These are phyloP conservation scores for Erysimum cheiri DNA, from an alignment of 441 rosid species.

Conservation along the genomic window DNA sequence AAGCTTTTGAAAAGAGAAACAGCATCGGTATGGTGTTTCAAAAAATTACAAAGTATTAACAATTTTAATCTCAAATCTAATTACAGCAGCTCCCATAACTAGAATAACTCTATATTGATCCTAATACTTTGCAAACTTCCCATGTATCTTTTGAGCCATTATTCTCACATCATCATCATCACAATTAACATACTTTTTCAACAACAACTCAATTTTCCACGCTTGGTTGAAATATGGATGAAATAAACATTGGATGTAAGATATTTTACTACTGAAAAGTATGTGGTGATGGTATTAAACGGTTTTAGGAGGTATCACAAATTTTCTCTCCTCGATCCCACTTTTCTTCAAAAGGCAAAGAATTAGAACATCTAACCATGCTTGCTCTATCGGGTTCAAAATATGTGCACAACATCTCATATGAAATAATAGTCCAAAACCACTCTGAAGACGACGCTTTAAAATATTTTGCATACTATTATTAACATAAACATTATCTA, in stretches of 20 bases:
- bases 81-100: neutral
- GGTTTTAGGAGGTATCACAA: neutral
- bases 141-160: neutral
- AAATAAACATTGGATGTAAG: neutral
- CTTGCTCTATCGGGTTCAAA: neutral
- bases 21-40: no score
- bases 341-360: neutral
- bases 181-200: neutral
- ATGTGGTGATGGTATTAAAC: neutral
- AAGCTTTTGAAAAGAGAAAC: no score
- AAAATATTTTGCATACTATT: neutral
- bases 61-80: no score
- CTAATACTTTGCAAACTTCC: constrained; percentile 4
- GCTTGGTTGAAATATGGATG: neutral
- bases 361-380: neutral
- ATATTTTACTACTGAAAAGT: neutral
- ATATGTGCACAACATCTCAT: neutral
- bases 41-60: no score
- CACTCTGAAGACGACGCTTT: neutral
- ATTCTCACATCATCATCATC: neutral
- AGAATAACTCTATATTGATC: neutral
- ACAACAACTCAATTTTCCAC: neutral
- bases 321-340: neutral
- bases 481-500: neutral
- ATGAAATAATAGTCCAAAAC: neutral